Percentiles rank a stretch among this genome's conserved stretches.
Conservation (phyloP, 2,329 filamentous ascomycete species). For the Stagonosporopsis tanaceti region DNA sequence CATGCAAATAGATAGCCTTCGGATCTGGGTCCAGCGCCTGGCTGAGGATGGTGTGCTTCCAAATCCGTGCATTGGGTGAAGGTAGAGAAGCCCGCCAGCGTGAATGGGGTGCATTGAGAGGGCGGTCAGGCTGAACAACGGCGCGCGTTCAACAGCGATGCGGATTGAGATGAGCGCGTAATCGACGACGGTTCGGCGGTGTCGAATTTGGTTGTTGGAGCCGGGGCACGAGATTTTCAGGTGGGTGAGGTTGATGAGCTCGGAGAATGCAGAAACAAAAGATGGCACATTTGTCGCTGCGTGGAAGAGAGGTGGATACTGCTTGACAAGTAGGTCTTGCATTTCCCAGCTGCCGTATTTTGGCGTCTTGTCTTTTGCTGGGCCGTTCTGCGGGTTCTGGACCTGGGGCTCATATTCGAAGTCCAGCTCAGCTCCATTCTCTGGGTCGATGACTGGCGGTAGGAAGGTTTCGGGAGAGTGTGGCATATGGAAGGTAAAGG, state of each 20-base stretch:
- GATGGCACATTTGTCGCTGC: slow-evolving; percentile 86
- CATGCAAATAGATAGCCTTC: slow-evolving; percentile 74
- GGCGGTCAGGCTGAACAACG: slow-evolving; percentile 70
- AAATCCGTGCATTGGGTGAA: slow-evolving; percentile 77
- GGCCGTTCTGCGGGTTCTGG: slow-evolving; percentile 61
- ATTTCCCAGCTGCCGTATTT: slow-evolving; percentile 84
- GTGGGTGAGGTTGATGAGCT: slow-evolving; percentile 74
- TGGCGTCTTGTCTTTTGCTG: slow-evolving; percentile 67
- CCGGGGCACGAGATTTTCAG: slow-evolving; percentile 79
- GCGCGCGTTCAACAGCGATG: slow-evolving; percentile 79
- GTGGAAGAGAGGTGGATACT: slow-evolving; percentile 89
- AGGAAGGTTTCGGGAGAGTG: slow-evolving; percentile 82
- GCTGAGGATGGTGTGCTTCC: slow-evolving; percentile 76
- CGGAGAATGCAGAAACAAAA: slow-evolving; percentile 77
- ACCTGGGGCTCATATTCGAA: slow-evolving; percentile 84
- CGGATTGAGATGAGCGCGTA: slow-evolving; percentile 88
- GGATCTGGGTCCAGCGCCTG: slow-evolving; percentile 80
- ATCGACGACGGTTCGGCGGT: slow-evolving; percentile 81
- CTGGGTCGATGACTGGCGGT: slow-evolving; percentile 81
- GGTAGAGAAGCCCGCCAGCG: slow-evolving; percentile 76
- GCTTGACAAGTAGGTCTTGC: slow-evolving; percentile 81
- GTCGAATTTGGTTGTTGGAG: slow-evolving; percentile 70
- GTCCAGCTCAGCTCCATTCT: slow-evolving; percentile 77
- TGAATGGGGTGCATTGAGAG: slow-evolving; percentile 79
- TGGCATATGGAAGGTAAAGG: slow-evolving; percentile 78